A percentile compares a stretch with the other conserved stretches of the same genome.
Conservation (phyloP, 2,329 filamentous ascomycete genomes). For the Pseudogymnoascus sp. region DNA sequence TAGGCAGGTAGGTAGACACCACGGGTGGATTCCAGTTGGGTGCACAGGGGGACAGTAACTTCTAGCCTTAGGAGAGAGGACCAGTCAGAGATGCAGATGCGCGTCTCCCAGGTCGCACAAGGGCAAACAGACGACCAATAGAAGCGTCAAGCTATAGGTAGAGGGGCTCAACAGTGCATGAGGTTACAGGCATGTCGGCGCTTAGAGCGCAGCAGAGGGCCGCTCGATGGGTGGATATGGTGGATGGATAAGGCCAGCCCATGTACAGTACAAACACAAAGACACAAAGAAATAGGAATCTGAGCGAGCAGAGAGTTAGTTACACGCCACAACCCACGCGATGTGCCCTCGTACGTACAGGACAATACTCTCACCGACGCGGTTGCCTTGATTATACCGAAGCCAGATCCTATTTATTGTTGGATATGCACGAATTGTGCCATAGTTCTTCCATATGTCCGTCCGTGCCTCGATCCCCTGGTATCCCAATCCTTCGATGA, state of each 20-base stretch:
- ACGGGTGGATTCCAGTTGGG: conserved; percentile 2
- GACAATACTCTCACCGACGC: neutral
- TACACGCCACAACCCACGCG: neutral
- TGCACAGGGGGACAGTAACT: neutral
- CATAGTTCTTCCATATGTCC: neutral
- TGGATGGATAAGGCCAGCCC: neutral
- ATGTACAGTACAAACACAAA: neutral
- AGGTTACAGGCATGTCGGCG: conserved; percentile 12
- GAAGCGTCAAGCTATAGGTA: neutral
- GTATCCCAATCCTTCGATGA: neutral
- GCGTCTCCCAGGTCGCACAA: conserved; percentile 19
- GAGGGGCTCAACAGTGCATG: conserved; percentile 12
- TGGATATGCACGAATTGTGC: neutral
- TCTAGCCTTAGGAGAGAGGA: conserved; percentile 10
- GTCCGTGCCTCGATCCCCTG: neutral
- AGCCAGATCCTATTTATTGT: neutral
- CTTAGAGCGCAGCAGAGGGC: conserved; percentile 8
- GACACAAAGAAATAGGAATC: neutral
- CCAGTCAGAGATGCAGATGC: conserved; percentile 21
- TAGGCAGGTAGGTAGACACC: neutral
- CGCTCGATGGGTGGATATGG: neutral
- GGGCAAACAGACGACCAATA: conserved; percentile 9
- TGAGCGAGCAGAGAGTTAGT: neutral
- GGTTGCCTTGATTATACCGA: neutral
- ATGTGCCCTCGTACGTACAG: neutral